A percentile compares a stretch with the other conserved stretches of the same genome.
These are phyloP conservation scores for Sphagnum fallax DNA, from an alignment of 228 moss, liverwort and hornwort genomes.

Conservation along the genomic window DNA sequence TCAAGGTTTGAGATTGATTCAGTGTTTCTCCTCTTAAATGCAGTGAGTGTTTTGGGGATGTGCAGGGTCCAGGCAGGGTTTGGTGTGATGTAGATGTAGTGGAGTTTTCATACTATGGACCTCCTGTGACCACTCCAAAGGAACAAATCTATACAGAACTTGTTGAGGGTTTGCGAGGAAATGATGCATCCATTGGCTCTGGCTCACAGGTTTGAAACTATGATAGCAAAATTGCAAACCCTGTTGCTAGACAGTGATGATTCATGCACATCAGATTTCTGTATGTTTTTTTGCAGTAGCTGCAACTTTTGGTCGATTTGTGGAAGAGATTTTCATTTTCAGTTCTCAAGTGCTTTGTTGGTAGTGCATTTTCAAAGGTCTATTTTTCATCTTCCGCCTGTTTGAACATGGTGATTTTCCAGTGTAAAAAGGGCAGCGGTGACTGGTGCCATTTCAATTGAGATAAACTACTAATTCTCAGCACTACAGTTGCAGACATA, in stretches of 20 bases:
- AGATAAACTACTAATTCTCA: too few relatives aligned
- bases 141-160: constrained; percentile 46
- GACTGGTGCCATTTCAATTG: too few relatives aligned
- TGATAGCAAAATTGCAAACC: constrained; percentile 4
- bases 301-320: too few relatives aligned
- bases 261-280: not conserved
- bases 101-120: constrained; percentile 53
- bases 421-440: too few relatives aligned
- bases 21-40: too few relatives aligned
- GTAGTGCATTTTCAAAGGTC: not conserved
- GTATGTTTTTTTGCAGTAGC: not conserved
- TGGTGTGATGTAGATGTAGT: constrained; percentile 68
- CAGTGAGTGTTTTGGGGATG: too few relatives aligned
- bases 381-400: not conserved
- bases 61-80: constrained; percentile 46
- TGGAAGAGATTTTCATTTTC: not conserved
- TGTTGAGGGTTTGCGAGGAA: constrained; percentile 45
- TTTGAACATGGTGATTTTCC: not conserved
- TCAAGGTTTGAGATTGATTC: too few relatives aligned
- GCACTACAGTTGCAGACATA: too few relatives aligned
- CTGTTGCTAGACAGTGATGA: not conserved
- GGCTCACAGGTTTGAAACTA: constrained; percentile 32
- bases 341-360: not conserved
- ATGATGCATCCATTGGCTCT: constrained; percentile 43
- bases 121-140: constrained; percentile 25